phyloP scores from a whole-genome alignment of 106 monocot species.

The Acanthochlamys bracteata region DNA sequence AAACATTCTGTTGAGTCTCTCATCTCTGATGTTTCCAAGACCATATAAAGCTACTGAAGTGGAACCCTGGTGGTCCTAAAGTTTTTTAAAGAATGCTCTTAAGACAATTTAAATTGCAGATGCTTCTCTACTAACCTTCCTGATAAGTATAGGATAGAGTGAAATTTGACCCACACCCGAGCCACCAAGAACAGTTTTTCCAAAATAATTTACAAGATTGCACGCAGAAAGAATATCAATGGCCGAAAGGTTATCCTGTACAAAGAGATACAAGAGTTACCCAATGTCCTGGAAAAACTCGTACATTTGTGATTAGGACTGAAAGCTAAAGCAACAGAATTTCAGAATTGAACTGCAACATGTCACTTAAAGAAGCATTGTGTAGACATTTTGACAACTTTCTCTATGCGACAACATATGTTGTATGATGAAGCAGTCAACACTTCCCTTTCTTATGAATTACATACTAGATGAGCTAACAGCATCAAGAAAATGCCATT shows the following conservation, averaged over 20 bases:
- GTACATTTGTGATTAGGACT: too few relatives aligned
- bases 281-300: too few relatives aligned
- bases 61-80: constrained; percentile 48
- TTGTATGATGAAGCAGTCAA: too few relatives aligned
- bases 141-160: constrained; percentile 84
- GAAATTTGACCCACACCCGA: constrained; percentile 96
- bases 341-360: too few relatives aligned
- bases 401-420: too few relatives aligned
- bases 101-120: neutral
- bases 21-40: constrained; percentile 99
- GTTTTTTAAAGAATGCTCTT: neutral
- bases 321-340: too few relatives aligned
- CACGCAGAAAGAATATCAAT: constrained; percentile 95
- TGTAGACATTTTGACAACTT: too few relatives aligned
- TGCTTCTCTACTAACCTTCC: constrained; percentile 44
- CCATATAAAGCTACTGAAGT: constrained; percentile 91
- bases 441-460: too few relatives aligned
- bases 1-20: constrained; percentile 99
- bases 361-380: too few relatives aligned
- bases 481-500: too few relatives aligned
- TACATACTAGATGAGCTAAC: too few relatives aligned
- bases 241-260: constrained; percentile 96
- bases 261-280: constrained; percentile 6
- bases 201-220: constrained; percentile 99
- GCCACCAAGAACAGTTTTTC: constrained; percentile 95